Evolutionary conservation across 129 eudicot species (phyloP).

Genomic region (Deinandra increscens): DNA sequence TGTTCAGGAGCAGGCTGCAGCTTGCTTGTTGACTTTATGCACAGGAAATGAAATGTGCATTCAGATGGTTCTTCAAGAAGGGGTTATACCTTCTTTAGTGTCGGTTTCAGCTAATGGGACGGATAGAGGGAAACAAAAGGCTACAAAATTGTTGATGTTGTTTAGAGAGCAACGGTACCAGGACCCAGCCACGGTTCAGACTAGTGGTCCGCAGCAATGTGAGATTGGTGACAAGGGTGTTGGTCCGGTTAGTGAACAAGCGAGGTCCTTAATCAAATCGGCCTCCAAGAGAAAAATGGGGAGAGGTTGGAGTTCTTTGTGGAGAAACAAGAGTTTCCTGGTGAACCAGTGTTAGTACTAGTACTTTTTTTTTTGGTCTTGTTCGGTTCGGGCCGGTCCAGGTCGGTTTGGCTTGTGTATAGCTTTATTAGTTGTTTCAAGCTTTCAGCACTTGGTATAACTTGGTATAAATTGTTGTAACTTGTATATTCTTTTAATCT

Average conservation of each 20-base stretch:
- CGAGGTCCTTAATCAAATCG: slow-evolving; percentile 45
- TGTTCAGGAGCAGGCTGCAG: slow-evolving; percentile 87
- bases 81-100: slow-evolving; percentile 87
- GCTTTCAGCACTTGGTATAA: slow-evolving; percentile 9
- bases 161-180: slow-evolving; percentile 82
- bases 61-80: slow-evolving; percentile 90
- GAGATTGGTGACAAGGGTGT: slow-evolving; percentile 25
- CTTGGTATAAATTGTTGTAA: slow-evolving; percentile 22
- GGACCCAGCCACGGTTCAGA: slow-evolving; percentile 48
- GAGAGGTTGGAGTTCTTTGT: slow-evolving; percentile 63
- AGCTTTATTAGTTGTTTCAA: slow-evolving; percentile 9
- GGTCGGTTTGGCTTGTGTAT: slow-evolving; percentile 15
- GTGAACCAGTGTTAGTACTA: slow-evolving; percentile 49
- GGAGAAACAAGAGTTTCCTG: slow-evolving; percentile 76
- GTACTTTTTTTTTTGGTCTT: no score
- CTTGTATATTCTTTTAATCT: slow-evolving; percentile 33
- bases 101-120: slow-evolving; percentile 82
- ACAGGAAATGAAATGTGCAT: slow-evolving; percentile 66
- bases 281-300: slow-evolving; percentile 54
- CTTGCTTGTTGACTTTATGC: slow-evolving; percentile 66
- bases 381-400: no score
- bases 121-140: slow-evolving; percentile 75
- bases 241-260: slow-evolving; percentile 32
- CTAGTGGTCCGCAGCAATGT: slow-evolving; percentile 13
- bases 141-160: slow-evolving; percentile 78